phyloP scores from a whole-genome alignment of 768 basidiomycete genomes.

The Pleurotus platypus region DNA sequence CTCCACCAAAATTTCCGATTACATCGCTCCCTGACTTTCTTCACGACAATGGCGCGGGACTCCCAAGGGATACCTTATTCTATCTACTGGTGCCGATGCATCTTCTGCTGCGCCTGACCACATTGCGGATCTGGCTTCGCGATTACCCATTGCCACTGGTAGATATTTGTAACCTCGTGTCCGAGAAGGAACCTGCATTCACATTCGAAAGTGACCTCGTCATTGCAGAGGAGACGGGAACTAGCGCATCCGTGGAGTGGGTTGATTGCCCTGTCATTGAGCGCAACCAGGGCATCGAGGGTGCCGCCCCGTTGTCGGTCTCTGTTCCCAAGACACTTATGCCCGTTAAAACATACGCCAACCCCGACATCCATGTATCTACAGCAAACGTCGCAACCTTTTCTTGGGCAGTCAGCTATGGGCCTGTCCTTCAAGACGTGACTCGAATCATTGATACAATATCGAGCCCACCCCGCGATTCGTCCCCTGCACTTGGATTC shows the following conservation, averaged over 20 bases:
- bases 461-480: constrained; percentile 72
- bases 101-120: constrained; percentile 61
- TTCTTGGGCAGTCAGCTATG: constrained; percentile 88
- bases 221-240: constrained; percentile 83
- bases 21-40: constrained; percentile 61
- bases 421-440: constrained; percentile 82
- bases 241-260: constrained; percentile 65
- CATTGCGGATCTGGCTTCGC: constrained; percentile 63
- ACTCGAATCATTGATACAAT: constrained; percentile 81
- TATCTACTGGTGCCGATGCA: constrained; percentile 83
- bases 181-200: constrained; percentile 40
- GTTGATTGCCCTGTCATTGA: constrained; percentile 63
- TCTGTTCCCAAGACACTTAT: constrained; percentile 87
- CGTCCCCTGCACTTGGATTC: constrained; percentile 82
- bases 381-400: constrained; percentile 66
- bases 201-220: constrained; percentile 76
- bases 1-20: constrained; percentile 55
- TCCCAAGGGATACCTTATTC: constrained; percentile 70
- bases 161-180: constrained; percentile 54
- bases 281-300: constrained; percentile 46
- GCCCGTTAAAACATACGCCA: constrained; percentile 91
- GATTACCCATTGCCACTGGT: constrained; percentile 89
- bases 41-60: constrained; percentile 57
- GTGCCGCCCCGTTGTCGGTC: constrained; percentile 52
- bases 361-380: constrained; percentile 65